Percentiles rank a stretch among this genome's conserved stretches.
Evolutionary conservation across 1,284 basidiomycete species (phyloP).

Genomic region (Microbotryomycetes sp.): DNA sequence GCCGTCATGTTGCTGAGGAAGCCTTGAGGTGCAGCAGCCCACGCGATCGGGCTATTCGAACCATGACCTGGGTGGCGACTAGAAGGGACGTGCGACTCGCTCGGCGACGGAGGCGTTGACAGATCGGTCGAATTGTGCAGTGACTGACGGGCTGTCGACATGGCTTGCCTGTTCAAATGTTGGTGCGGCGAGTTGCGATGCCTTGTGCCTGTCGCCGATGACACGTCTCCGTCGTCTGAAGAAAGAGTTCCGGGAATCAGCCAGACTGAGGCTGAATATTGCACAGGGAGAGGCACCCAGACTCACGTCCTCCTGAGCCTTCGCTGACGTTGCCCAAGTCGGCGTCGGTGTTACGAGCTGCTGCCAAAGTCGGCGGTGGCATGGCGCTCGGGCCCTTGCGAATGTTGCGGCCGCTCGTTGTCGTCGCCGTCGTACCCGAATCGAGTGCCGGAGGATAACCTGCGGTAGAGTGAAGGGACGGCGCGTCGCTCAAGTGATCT

Average conservation of each 20-base stretch:
- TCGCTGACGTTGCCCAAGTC: neutral
- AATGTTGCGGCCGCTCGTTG: neutral
- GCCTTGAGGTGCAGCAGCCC: slow-evolving; percentile 30
- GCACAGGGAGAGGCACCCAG: neutral
- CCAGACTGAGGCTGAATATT: neutral
- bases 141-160: neutral
- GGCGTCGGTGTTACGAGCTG: neutral
- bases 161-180: neutral
- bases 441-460: too few relatives aligned
- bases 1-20: slow-evolving; percentile 28
- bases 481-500: neutral
- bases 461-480: neutral
- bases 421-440: neutral
- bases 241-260: neutral
- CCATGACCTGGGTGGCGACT: neutral
- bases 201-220: slow-evolving; percentile 20
- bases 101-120: neutral
- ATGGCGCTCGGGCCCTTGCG: neutral
- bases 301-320: slow-evolving; percentile 25
- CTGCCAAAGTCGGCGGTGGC: neutral
- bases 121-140: neutral
- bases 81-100: neutral
- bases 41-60: slow-evolving; percentile 5
- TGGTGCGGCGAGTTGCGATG: neutral
- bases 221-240: slow-evolving; percentile 34